A percentile compares a stretch with the other conserved stretches of the same genome.
Evolutionary conservation across 2,329 filamentous ascomycete species (phyloP).

Genomic region (Botrytis cinerea): DNA sequence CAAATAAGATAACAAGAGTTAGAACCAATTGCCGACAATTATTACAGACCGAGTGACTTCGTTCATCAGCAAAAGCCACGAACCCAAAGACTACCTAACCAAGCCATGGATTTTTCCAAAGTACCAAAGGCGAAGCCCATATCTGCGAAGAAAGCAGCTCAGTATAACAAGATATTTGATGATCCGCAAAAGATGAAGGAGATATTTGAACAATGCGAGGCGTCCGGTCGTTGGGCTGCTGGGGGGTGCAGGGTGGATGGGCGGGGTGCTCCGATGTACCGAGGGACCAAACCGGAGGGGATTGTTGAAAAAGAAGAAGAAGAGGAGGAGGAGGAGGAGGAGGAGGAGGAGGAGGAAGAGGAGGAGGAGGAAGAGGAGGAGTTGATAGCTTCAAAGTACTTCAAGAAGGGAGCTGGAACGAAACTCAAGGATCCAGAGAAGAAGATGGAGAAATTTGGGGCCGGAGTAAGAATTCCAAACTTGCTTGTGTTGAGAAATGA

Average conservation of each 20-base stretch:
- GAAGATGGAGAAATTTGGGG: not conserved
- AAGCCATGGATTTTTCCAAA: not conserved
- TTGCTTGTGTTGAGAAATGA: not conserved
- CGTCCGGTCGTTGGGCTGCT: not conserved
- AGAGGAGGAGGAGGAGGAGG: too few species aligned
- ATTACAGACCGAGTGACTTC: not conserved
- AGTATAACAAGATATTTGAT: not conserved
- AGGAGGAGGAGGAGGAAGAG: too few species aligned
- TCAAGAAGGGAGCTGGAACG: not conserved
- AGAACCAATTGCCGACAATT: not conserved
- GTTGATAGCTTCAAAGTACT: not conserved
- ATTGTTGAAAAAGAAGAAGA: not conserved
- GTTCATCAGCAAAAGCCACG: not conserved
- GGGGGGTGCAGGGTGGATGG: not conserved
- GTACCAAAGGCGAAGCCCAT: not conserved
- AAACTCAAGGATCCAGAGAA: not conserved
- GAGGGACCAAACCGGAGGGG: not conserved
- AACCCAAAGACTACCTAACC: not conserved
- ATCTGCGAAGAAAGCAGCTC: not conserved
- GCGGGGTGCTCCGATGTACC: too few species aligned
- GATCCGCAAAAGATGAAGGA: not conserved
- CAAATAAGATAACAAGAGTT: not conserved
- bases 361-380: not conserved
- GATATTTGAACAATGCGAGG: not conserved
- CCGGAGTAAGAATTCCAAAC: not conserved